Base-by-base conservation (phyloP, 257 asterid genomes). In the Lithospermum erythrorhizon region DNA sequence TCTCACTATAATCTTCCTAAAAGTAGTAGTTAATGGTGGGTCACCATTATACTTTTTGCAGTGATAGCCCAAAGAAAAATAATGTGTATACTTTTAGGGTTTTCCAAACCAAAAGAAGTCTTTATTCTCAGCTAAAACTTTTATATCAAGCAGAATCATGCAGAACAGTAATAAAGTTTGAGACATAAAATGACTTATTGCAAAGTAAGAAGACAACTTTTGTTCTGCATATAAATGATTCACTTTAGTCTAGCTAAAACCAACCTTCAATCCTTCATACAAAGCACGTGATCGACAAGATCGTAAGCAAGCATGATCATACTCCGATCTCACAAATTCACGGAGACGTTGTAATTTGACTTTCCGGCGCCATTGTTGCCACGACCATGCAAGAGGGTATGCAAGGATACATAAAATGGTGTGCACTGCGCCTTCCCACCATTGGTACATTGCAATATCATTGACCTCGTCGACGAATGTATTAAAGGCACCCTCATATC, bases 221-320 rank as follows among this genome's bases (percentile, higher is more conserved):
- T 8, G 10, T 16, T 21, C 15, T 22, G 17, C 0, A 55, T n/a
- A 56, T 19, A 6, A 1, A 56, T 30, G 14, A 9, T 22, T 56
- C 18, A 56, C 37, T 10, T 53, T 8, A 8, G 27, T 30, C 60
- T 56, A 16, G 22, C 1, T 22, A 56, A 56, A 72, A 55, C 72
- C 70, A 63, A 93, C 99, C 99, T 93, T 93, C 67, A 93, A 78
- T 62, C 99, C 99, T 71, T 93, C 97, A 67, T 89, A 93, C 21
- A 93, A 82, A 67, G 99, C 99, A 75, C 99, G 99, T 6, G 99
- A 93, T 68, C 99, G 89, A 70, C 99, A 93, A 69, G 99, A 93
- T 53, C 99, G 95, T 72, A 93, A 82, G 81, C 99, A 93, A 76
- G 99, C 83, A 73, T 93, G 97, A 71, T 93, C 95, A 68, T 93